phyloP scores from a whole-genome alignment of 2,329 filamentous ascomycete genomes.

The Colletotrichum magnum region DNA sequence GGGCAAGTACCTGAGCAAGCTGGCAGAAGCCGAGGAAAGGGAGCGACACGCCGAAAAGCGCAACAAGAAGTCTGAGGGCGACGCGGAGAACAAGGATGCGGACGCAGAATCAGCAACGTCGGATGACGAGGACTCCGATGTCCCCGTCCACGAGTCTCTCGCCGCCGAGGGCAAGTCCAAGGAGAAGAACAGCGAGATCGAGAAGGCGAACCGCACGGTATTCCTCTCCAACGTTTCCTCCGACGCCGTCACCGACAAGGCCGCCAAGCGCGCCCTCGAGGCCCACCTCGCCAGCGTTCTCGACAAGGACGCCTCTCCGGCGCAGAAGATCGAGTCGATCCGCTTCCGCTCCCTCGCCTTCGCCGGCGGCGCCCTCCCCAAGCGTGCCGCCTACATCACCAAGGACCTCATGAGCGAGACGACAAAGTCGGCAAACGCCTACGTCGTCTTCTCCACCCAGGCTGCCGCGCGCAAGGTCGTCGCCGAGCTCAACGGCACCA shows the following conservation, averaged over 20 bases:
- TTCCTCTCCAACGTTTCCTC: constrained; percentile 94
- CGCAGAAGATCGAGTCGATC: constrained; percentile 87
- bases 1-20: constrained; percentile 76
- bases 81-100: constrained; percentile 64
- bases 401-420: constrained; percentile 92
- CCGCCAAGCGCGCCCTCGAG: constrained; percentile 82
- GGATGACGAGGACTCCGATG: constrained; percentile 48
- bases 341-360: constrained; percentile 96
- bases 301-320: constrained; percentile 62
- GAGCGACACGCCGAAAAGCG: constrained; percentile 70
- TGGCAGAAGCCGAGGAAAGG: constrained; percentile 70
- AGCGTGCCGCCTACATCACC: constrained; percentile 94
- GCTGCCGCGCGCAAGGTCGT: constrained; percentile 83
- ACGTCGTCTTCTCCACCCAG: constrained; percentile 86
- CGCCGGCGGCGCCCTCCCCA: constrained; percentile 81
- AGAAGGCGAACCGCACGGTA: constrained; percentile 90
- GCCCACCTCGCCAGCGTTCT: constrained; percentile 85
- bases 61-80: constrained; percentile 57
- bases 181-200: constrained; percentile 71
- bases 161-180: constrained; percentile 64
- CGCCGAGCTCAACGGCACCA: constrained; percentile 83
- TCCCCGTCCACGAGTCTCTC: constrained; percentile 71
- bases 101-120: constrained; percentile 52
- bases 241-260: constrained; percentile 85
- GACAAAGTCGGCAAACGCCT: constrained; percentile 93